Percentiles rank a stretch among this genome's conserved stretches.
Conservation (phyloP, 768 basidiomycete genomes). For the Mycena crocata region DNA sequence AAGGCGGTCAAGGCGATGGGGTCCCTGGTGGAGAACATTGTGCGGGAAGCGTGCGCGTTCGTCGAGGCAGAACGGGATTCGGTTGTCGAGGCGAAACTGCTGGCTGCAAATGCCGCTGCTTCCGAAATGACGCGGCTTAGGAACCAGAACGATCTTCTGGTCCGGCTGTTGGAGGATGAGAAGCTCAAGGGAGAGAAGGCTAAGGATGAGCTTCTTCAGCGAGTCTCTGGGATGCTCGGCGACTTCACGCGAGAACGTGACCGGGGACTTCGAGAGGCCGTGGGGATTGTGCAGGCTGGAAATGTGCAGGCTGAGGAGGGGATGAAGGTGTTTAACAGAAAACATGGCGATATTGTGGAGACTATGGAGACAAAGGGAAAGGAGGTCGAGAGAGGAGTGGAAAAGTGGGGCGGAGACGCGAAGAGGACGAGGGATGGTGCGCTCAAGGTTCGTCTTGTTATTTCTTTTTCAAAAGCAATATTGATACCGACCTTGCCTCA, state of each 20-base stretch:
- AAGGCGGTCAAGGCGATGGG: slow-evolving; percentile 68
- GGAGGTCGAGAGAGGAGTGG: slow-evolving; percentile 53
- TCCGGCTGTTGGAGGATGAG: slow-evolving; percentile 72
- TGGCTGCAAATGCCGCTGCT: slow-evolving; percentile 59
- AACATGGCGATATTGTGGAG: slow-evolving; percentile 61
- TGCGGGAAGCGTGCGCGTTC: slow-evolving; percentile 68
- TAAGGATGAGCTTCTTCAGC: slow-evolving; percentile 79
- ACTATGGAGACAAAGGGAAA: slow-evolving; percentile 54
- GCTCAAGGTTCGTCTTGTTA: slow-evolving; percentile 58
- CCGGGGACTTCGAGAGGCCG: slow-evolving; percentile 67
- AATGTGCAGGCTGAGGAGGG: slow-evolving; percentile 68
- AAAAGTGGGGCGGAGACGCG: slow-evolving; percentile 60
- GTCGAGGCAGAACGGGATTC: slow-evolving; percentile 66
- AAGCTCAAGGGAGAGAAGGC: slow-evolving; percentile 73
- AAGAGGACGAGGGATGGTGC: slow-evolving; percentile 69
- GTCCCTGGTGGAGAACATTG: slow-evolving; percentile 68
- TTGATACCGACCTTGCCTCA: slow-evolving; percentile 39
- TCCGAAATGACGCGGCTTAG: slow-evolving; percentile 71
- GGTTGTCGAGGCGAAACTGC: slow-evolving; percentile 59
- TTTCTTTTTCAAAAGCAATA: not conserved
- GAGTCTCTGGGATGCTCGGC: slow-evolving; percentile 76
- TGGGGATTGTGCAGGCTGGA: slow-evolving; percentile 62
- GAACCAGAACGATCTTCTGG: slow-evolving; percentile 76
- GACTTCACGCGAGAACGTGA: slow-evolving; percentile 80
- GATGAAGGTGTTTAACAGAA: slow-evolving; percentile 58